Base-by-base conservation (phyloP, 768 basidiomycete species). In the Tubosaeta sp. region DNA sequence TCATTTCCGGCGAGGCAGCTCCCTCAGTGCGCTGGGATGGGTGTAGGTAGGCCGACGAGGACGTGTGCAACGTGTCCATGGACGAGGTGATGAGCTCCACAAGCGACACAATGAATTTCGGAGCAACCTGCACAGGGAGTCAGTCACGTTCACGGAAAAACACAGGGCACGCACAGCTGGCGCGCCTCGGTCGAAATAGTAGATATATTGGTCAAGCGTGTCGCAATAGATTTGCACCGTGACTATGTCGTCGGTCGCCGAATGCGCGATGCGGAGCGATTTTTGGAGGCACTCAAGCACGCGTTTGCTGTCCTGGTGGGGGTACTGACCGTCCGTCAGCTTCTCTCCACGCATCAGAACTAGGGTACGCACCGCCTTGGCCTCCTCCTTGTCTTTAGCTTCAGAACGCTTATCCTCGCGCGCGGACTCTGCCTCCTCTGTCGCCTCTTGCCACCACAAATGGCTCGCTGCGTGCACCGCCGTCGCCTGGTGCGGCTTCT, bases 221-320 rank as follows among this genome's bases (percentile, higher is more conserved):
- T 97, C 93, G 57, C 91, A 92, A 66, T 97, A 98, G 8, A 98
- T 76, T 65, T 97, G 95, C 3, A 97, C 87, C 3, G 91, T 97
- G 34, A 96, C 90, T 55, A 98, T 90, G 62, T 97, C 94, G 69
- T 98, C 96, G 47, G 93, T 94, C 22, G 91, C 91, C 3, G 92
- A 94, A 61, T 94, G 94, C 6, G 96, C 96, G 60, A 96, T 97
- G 2, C 95, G 83, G 22, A 98, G 76, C 4, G 94, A 90, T 67
- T 98, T 98, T 68, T 99, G 96, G 29, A 99, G 76, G 65, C 96
- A 99, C 69, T 99, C 96, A 29, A 99, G 75, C 0, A 99, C 94
- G 21, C 96, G 90, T 63, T 97, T 97, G 70, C 94, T 94, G 64
- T 99, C 96, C 58, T 92, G 87, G 63, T 89, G 86, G 38, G 89